Evolutionary conservation across 768 basidiomycete species (phyloP).

Genomic region (Suillus variegatus): DNA sequence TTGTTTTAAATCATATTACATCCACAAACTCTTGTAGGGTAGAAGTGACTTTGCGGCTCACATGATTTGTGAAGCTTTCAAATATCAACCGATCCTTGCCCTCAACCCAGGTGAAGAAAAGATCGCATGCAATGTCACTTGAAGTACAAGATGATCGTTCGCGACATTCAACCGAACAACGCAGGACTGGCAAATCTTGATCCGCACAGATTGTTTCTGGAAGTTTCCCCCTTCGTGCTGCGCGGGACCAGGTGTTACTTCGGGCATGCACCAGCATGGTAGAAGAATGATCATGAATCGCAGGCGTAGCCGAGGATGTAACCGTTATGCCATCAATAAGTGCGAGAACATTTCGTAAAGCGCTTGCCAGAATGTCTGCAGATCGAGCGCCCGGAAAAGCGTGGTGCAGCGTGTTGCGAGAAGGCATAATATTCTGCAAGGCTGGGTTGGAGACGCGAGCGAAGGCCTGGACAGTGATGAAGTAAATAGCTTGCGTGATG

Average conservation of each 20-base stretch:
- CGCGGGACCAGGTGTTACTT: conserved; percentile 69
- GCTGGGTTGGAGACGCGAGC: conserved; percentile 41
- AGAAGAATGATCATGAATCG: conserved; percentile 7
- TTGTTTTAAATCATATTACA: neutral
- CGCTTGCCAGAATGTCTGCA: conserved; percentile 12
- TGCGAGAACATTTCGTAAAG: conserved; percentile 34
- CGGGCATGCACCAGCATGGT: conserved; percentile 29
- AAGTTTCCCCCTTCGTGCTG: conserved; percentile 52
- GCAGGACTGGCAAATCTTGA: conserved; percentile 17
- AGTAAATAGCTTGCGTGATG: conserved; percentile 1
- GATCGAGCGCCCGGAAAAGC: conserved; percentile 24
- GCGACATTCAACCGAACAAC: conserved; percentile 27
- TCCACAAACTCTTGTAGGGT: neutral
- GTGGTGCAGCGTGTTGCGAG: conserved; percentile 56
- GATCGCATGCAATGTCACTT: conserved; percentile 1
- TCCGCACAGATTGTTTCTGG: conserved; percentile 4
- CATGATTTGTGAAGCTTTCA: conserved; percentile 69
- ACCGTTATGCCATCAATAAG: conserved; percentile 33
- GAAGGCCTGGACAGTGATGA: conserved; percentile 34
- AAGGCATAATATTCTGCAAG: conserved; percentile 55
- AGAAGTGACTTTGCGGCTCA: conserved; percentile 48
- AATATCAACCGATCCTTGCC: conserved; percentile 60
- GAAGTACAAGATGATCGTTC: conserved; percentile 13
- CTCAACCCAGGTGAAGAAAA: conserved; percentile 52
- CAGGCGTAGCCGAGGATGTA: neutral